Conservation (phyloP, 2,329 filamentous ascomycete species). For the Leptographium galeiforme region DNA sequence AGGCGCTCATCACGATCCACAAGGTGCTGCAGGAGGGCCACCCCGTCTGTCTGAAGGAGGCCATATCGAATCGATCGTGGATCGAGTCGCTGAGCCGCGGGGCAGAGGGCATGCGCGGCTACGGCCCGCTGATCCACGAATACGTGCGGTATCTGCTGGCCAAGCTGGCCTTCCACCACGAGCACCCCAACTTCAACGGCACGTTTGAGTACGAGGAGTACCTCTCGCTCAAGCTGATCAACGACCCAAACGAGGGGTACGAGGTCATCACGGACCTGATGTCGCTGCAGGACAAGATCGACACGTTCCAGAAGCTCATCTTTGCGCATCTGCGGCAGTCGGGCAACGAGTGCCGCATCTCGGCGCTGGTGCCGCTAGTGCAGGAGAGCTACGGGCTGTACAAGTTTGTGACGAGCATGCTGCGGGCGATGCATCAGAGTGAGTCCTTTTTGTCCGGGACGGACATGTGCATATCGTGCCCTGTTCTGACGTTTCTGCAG, state of each 20-base stretch:
- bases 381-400: conserved; percentile 99
- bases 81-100: conserved; percentile 84
- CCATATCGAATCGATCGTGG: conserved; percentile 78
- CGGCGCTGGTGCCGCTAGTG: conserved; percentile 80
- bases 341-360: conserved; percentile 90
- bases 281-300: conserved; percentile 94
- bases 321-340: conserved; percentile 91
- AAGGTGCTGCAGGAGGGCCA: conserved; percentile 97
- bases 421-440: conserved; percentile 95
- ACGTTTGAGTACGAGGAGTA: conserved; percentile 99
- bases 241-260: conserved; percentile 94
- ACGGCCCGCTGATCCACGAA: conserved; percentile 85
- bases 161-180: conserved; percentile 91
- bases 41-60: conserved; percentile 73
- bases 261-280: conserved; percentile 96
- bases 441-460: conserved; percentile 25
- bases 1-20: conserved; percentile 92
- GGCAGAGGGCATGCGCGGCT: conserved; percentile 78
- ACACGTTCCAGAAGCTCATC: conserved; percentile 95
- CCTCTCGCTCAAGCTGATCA: conserved; percentile 93
- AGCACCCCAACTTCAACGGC: conserved; percentile 96
- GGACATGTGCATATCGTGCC: too few species aligned
- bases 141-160: conserved; percentile 92
- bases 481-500: conserved; percentile 24
- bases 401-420: conserved; percentile 99